Conservation (phyloP, 495 filamentous ascomycete species). For the Tuber microsphaerosporum region DNA sequence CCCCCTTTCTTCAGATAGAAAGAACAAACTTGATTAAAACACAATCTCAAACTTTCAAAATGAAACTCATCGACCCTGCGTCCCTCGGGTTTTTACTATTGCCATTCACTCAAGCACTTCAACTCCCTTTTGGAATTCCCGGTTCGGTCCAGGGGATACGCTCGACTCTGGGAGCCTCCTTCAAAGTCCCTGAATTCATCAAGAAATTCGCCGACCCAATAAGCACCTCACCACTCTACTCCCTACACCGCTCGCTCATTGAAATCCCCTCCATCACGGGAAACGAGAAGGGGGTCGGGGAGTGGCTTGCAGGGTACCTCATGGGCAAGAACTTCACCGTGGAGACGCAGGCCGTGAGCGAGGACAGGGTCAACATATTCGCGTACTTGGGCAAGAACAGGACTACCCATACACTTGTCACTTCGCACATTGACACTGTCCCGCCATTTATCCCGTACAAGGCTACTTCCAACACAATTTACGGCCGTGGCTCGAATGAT, state of each 20-base stretch:
- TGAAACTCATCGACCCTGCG: constrained; percentile 1
- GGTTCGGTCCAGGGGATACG: background rate
- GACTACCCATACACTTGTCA: constrained; percentile 62
- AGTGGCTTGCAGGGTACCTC: constrained; percentile 64
- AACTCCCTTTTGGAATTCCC: background rate
- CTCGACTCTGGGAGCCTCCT: constrained; percentile 8
- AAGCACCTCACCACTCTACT: constrained; percentile 51
- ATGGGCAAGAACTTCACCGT: constrained; percentile 58
- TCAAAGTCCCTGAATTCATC: constrained; percentile 37
- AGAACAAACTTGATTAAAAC: background rate
- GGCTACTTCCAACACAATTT: constrained; percentile 49
- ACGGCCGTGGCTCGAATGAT: constrained; percentile 79
- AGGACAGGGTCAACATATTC: constrained; percentile 63
- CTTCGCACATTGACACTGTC: constrained; percentile 47
- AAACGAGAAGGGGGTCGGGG: constrained; percentile 61
- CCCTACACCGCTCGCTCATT: constrained; percentile 69
- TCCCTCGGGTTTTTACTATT: background rate
- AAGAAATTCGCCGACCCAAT: constrained; percentile 37
- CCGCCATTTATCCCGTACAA: constrained; percentile 66
- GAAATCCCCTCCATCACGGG: constrained; percentile 67
- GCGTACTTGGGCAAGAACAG: constrained; percentile 59
- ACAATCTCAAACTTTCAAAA: constrained; percentile 2
- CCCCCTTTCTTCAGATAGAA: background rate
- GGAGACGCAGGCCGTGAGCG: constrained; percentile 52
- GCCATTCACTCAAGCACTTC: background rate